phyloP scores from a whole-genome alignment of 1,284 basidiomycete species.

The Crucibulum parvulum region DNA sequence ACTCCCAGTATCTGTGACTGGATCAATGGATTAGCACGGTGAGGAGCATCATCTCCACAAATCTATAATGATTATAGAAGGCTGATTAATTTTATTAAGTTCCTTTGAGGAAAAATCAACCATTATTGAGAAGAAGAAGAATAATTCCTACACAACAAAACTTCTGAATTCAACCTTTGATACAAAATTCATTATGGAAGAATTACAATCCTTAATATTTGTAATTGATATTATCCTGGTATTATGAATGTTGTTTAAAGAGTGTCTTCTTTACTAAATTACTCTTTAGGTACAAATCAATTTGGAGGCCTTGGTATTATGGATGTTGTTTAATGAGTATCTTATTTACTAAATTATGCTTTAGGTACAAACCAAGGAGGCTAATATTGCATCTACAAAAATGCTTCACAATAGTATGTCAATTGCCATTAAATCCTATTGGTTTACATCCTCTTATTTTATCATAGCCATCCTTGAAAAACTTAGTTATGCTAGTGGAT shows the following conservation, averaged over 20 bases:
- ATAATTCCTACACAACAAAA: not conserved
- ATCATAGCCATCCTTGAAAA: not conserved
- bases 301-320: not conserved
- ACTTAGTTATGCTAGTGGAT: not conserved
- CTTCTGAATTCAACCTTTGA: not conserved
- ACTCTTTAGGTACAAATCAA: too few relatives aligned
- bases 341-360: not conserved
- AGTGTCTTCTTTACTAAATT: not conserved
- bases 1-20: not conserved
- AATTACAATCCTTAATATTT: not conserved
- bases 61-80: not conserved
- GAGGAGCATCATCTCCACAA: not conserved
- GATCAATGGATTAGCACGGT: not conserved
- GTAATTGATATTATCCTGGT: not conserved
- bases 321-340: not conserved
- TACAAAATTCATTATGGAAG: not conserved
- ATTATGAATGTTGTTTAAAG: not conserved
- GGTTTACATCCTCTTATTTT: not conserved
- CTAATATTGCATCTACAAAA: not conserved
- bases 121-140: not conserved
- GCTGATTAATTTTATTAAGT: not conserved
- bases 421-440: not conserved
- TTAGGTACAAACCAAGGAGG: not conserved
- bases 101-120: not conserved
- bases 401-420: not conserved